phyloP scores from a whole-genome alignment of 2,329 filamentous ascomycete species.

The Cladorrhinum sp. region DNA sequence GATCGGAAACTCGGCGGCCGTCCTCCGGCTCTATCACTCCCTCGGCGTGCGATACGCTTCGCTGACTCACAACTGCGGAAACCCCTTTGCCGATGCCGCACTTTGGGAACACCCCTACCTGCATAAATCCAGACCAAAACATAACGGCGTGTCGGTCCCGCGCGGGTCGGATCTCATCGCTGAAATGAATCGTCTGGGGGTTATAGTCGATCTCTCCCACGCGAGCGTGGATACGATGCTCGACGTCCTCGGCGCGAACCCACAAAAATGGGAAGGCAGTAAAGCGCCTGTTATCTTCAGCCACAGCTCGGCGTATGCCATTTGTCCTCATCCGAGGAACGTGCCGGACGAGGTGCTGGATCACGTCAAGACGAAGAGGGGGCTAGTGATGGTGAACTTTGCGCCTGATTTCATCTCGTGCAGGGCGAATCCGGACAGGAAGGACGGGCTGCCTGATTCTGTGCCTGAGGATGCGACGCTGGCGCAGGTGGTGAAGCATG shows the following conservation, averaged over 20 bases:
- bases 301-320: conserved; percentile 74
- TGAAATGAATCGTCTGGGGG: conserved; percentile 93
- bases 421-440: conserved; percentile 50
- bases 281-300: conserved; percentile 83
- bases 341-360: conserved; percentile 80
- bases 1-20: conserved; percentile 79
- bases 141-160: conserved; percentile 66
- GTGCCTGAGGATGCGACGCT: conserved; percentile 69
- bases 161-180: conserved; percentile 65
- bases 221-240: conserved; percentile 75
- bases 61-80: conserved; percentile 91
- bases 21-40: conserved; percentile 69
- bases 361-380: conserved; percentile 68
- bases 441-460: conserved; percentile 64
- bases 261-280: conserved; percentile 65
- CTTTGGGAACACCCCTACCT: conserved; percentile 53
- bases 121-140: conserved; percentile 54
- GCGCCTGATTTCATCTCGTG: conserved; percentile 80
- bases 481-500: conserved; percentile 73
- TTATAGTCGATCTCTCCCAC: conserved; percentile 90
- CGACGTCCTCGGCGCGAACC: conserved; percentile 64
- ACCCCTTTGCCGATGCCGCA: conserved; percentile 82
- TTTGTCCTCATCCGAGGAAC: conserved; percentile 88
- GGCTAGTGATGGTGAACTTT: conserved; percentile 91
- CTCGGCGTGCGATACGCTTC: conserved; percentile 86